phyloP scores from a whole-genome alignment of 495 filamentous ascomycete species.

The Glonium stellatum region DNA sequence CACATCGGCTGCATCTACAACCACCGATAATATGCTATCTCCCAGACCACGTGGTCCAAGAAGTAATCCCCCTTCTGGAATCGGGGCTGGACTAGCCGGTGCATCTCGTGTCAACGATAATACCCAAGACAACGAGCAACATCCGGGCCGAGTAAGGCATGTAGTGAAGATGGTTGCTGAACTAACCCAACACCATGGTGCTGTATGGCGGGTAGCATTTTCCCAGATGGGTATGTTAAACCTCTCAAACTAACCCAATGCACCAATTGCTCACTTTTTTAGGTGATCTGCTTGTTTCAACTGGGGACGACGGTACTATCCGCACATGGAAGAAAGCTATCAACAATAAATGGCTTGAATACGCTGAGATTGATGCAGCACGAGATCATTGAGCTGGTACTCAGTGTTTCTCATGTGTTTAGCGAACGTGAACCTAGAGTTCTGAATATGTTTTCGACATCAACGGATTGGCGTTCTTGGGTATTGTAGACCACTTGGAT shows the following conservation, averaged over 20 bases:
- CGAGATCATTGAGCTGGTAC: slow-evolving; percentile 6
- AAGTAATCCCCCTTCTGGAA: slow-evolving; percentile 30
- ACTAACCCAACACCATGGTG: slow-evolving; percentile 33
- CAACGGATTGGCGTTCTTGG: neutral
- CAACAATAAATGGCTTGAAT: slow-evolving; percentile 28
- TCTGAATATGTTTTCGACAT: neutral
- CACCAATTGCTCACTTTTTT: slow-evolving; percentile 4
- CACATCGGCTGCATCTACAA: slow-evolving; percentile 17
- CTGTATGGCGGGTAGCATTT: slow-evolving; percentile 38
- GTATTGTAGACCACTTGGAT: neutral
- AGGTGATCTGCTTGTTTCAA: slow-evolving; percentile 36
- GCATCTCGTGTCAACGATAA: slow-evolving; percentile 23
- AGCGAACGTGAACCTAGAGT: neutral
- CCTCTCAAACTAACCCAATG: too few species aligned
- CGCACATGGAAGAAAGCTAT: slow-evolving; percentile 35
- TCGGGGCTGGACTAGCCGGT: slow-evolving; percentile 54
- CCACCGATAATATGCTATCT: slow-evolving; percentile 6
- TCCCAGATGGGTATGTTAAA: slow-evolving; percentile 31
- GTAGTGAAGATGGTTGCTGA: slow-evolving; percentile 34
- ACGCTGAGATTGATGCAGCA: slow-evolving; percentile 24
- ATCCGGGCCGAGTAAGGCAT: slow-evolving; percentile 36
- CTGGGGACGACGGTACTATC: slow-evolving; percentile 35
- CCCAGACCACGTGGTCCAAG: slow-evolving; percentile 5
- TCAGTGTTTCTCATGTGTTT: neutral
- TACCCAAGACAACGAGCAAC: slow-evolving; percentile 14